Percentiles rank a stretch among this genome's conserved stretches.
These are phyloP conservation scores for Colletotrichum agaves DNA, from an alignment of 2,329 filamentous ascomycete genomes.

Conservation along the genomic window DNA sequence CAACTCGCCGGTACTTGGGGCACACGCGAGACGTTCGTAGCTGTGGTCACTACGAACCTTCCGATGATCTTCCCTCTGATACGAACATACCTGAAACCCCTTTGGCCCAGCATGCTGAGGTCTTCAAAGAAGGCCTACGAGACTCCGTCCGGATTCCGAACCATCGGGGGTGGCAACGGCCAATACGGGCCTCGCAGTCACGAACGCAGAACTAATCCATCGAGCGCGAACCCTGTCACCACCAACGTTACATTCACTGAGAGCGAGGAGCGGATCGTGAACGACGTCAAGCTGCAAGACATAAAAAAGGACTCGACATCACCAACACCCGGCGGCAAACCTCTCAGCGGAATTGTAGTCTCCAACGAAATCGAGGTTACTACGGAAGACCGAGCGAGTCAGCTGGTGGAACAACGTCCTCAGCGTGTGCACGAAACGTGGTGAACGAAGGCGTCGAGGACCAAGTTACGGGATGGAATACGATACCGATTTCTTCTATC, in stretches of 20 bases:
- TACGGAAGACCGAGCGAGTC: conserved; percentile 39
- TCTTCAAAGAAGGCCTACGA: conserved; percentile 41
- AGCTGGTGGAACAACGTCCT: conserved; percentile 1
- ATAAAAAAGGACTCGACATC: conserved; percentile 43
- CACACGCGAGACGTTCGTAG: conserved; percentile 56
- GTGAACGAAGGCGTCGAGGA: neutral
- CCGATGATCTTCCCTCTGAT: conserved; percentile 59
- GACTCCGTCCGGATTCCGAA: conserved; percentile 33
- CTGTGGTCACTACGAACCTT: conserved; percentile 55
- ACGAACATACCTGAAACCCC: conserved; percentile 50
- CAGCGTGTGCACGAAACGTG: conserved; percentile 16
- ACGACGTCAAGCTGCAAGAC: conserved; percentile 53
- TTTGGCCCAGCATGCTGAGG: conserved; percentile 45
- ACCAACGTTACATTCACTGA: conserved; percentile 50
- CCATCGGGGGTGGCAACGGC: conserved; percentile 36
- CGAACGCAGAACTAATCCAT: conserved; percentile 43
- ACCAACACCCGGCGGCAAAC: conserved; percentile 30
- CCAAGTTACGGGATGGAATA: neutral
- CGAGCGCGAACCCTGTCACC: conserved; percentile 48
- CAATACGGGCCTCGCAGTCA: conserved; percentile 40
- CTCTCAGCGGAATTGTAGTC: conserved; percentile 50
- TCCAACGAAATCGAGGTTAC: conserved; percentile 53
- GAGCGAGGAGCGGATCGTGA: conserved; percentile 55
- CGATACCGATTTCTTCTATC: neutral
- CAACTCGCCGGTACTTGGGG: conserved; percentile 55